phyloP scores from a whole-genome alignment of 148 eudicot species.

The Cornus suecica region DNA sequence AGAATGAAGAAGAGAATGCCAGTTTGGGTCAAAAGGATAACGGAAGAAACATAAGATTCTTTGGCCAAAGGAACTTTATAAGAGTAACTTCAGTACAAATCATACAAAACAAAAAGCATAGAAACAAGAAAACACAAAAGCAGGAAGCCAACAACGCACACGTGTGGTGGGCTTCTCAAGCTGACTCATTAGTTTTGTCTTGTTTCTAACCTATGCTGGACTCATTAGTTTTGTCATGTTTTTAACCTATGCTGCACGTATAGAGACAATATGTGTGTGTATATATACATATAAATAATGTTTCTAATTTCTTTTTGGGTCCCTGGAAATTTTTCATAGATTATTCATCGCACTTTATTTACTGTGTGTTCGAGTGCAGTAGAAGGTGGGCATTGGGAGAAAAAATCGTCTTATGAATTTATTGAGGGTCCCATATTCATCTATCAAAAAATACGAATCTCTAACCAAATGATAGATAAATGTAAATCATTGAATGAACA shows the following conservation, averaged over 20 bases:
- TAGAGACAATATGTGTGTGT: neutral
- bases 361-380: too few species aligned
- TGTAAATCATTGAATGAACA: too few species aligned
- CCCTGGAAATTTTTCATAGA: neutral
- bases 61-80: neutral
- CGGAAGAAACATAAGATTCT: conserved; percentile 11
- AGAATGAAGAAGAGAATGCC: conserved; percentile 88
- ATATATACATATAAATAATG: neutral
- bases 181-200: neutral
- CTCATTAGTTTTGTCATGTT: neutral
- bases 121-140: neutral
- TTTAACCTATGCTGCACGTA: neutral
- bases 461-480: too few species aligned
- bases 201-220: neutral
- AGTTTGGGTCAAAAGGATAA: conserved; percentile 64
- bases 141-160: neutral
- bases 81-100: neutral
- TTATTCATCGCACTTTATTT: neutral
- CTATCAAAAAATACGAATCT: too few species aligned
- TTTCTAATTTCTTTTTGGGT: neutral
- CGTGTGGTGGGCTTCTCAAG: neutral
- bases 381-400: too few species aligned
- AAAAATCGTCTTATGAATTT: too few species aligned
- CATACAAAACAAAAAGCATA: neutral
- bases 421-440: too few species aligned